Conservation (phyloP, 2,329 filamentous ascomycete species). For the Grosmannia huntii region DNA sequence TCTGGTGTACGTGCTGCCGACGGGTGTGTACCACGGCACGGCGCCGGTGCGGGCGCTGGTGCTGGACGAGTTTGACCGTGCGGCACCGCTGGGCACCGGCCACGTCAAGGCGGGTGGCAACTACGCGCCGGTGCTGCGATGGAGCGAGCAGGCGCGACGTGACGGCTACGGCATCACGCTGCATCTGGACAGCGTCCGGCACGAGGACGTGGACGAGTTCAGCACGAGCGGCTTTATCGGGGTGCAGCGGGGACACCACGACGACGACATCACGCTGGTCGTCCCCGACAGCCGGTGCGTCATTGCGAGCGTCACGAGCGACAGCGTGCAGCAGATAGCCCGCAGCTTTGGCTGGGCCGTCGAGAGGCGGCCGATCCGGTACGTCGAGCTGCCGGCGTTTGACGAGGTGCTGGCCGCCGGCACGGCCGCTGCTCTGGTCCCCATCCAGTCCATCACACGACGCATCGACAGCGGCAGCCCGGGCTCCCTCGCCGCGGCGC, state of each 20-base stretch:
- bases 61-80: slow-evolving; percentile 84
- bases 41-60: slow-evolving; percentile 80
- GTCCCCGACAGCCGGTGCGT: slow-evolving; percentile 81
- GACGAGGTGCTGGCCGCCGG: slow-evolving; percentile 83
- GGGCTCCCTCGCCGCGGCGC: slow-evolving; percentile 23
- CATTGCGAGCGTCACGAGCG: slow-evolving; percentile 75
- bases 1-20: slow-evolving; percentile 78
- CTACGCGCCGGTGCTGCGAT: slow-evolving; percentile 82
- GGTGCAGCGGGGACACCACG: slow-evolving; percentile 31
- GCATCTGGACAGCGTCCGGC: slow-evolving; percentile 75
- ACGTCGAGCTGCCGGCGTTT: slow-evolving; percentile 40
- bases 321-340: slow-evolving; percentile 65
- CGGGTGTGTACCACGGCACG: slow-evolving; percentile 85
- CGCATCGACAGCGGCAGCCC: slow-evolving; percentile 27
- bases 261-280: slow-evolving; percentile 53
- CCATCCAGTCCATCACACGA: slow-evolving; percentile 81
- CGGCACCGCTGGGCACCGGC: slow-evolving; percentile 82
- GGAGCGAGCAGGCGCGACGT: slow-evolving; percentile 67
- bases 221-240: slow-evolving; percentile 90
- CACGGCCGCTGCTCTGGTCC: slow-evolving; percentile 81
- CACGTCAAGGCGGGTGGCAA: slow-evolving; percentile 93
- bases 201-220: slow-evolving; percentile 88
- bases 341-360: slow-evolving; percentile 72
- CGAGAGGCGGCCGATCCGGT: slow-evolving; percentile 59
- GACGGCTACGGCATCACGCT: slow-evolving; percentile 89